Evolutionary conservation across 2,329 filamentous ascomycete genomes (phyloP).

Genomic region (Mycosphaerella sp.): DNA sequence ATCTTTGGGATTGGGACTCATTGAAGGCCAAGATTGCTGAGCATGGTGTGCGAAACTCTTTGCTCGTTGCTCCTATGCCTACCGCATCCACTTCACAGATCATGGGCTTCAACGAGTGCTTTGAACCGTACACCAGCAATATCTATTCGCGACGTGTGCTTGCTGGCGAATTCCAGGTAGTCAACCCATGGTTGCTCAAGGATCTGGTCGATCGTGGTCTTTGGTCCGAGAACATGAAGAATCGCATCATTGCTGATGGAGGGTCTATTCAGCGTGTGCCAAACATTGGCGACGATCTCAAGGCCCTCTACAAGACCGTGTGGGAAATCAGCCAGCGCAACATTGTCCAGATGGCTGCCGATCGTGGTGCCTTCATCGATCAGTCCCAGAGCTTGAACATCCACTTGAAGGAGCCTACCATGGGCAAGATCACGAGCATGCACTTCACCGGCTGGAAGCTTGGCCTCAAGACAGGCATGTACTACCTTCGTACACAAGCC

Average conservation of each 20-base stretch:
- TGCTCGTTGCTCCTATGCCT: slow-evolving; percentile 94
- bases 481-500: slow-evolving; percentile 97
- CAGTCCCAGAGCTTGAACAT: slow-evolving; percentile 99
- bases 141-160: slow-evolving; percentile 98
- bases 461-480: slow-evolving; percentile 99
- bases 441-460: slow-evolving; percentile 99
- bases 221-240: slow-evolving; percentile 99
- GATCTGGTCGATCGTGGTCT: slow-evolving; percentile 96
- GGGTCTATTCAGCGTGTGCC: slow-evolving; percentile 95
- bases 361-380: slow-evolving; percentile 97
- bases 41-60: slow-evolving; percentile 89
- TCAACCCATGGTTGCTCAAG: slow-evolving; percentile 98
- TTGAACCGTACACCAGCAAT: slow-evolving; percentile 99
- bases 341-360: slow-evolving; percentile 95
- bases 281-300: slow-evolving; percentile 93
- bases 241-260: slow-evolving; percentile 95
- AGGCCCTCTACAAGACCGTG: slow-evolving; percentile 97
- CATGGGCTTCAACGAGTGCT: slow-evolving; percentile 98
- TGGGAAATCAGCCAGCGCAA: slow-evolving; percentile 98
- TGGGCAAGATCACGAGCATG: slow-evolving; percentile 99
- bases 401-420: slow-evolving; percentile 97
- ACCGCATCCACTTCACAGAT: slow-evolving; percentile 97
- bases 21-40: slow-evolving; percentile 88
- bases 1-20: slow-evolving; percentile 92
- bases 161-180: slow-evolving; percentile 97